Percentiles rank a stretch among this genome's conserved stretches.
phyloP scores from a whole-genome alignment of 768 basidiomycete species.

The Lentinula aciculospora region DNA sequence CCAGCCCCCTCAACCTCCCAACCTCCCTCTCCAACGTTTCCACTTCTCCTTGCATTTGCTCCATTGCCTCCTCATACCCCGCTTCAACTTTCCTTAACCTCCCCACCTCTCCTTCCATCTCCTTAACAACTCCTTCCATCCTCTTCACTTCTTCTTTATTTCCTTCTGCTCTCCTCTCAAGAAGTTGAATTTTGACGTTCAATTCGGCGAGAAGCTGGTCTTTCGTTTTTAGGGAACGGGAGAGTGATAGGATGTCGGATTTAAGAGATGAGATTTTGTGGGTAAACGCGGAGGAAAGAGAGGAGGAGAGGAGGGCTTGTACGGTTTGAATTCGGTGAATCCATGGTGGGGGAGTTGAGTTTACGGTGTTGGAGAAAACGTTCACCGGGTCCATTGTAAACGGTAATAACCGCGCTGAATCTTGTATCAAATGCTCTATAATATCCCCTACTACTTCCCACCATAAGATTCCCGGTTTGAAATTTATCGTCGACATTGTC shows the following conservation, averaged over 20 bases:
- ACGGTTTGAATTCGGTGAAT: conserved; percentile 75
- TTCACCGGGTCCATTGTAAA: conserved; percentile 71
- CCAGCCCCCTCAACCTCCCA: conserved; percentile 59
- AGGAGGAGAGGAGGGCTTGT: conserved; percentile 76
- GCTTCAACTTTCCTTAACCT: conserved; percentile 86
- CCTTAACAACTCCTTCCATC: conserved; percentile 77
- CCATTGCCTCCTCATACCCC: conserved; percentile 90
- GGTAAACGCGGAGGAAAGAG: conserved; percentile 77
- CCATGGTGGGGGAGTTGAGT: conserved; percentile 78
- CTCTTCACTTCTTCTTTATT: conserved; percentile 88
- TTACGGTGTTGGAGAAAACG: conserved; percentile 47
- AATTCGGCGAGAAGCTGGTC: conserved; percentile 90
- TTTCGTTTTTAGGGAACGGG: conserved; percentile 78
- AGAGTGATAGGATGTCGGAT: conserved; percentile 86
- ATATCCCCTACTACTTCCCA: conserved; percentile 78
- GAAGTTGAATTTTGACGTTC: conserved; percentile 87
- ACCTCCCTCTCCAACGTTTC: conserved; percentile 87
- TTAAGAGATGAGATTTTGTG: conserved; percentile 78
- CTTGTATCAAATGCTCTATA: conserved; percentile 63
- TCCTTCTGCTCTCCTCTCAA: conserved; percentile 89
- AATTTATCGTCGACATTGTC: conserved; percentile 62
- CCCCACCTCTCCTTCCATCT: conserved; percentile 74
- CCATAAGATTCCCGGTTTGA: conserved; percentile 56
- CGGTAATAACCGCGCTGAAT: conserved; percentile 67
- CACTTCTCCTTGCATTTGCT: conserved; percentile 85